Conservation (phyloP, 257 asterid genomes). For the Cinchona pubescens region DNA sequence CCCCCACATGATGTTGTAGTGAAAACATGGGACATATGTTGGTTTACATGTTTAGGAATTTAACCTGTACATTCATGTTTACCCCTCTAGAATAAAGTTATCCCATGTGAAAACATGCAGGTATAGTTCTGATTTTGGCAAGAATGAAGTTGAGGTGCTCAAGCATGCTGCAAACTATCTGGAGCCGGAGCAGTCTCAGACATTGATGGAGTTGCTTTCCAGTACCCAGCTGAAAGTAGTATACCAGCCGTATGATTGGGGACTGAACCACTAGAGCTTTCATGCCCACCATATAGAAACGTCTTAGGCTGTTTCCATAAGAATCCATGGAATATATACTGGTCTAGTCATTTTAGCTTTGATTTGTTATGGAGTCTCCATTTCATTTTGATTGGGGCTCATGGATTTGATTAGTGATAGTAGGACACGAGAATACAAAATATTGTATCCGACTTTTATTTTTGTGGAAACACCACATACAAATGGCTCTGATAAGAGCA, state of each 20-base stretch:
- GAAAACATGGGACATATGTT: neutral
- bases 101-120: constrained; percentile 31
- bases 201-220: constrained; percentile 65
- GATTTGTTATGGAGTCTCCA: neutral
- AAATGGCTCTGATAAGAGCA: neutral
- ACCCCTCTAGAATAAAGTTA: neutral
- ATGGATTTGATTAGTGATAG: neutral
- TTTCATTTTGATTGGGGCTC: neutral
- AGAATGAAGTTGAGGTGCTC: constrained; percentile 72
- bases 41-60: neutral
- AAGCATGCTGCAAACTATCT: constrained; percentile 80
- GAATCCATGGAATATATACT: neutral
- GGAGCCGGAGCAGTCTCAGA: constrained; percentile 47
- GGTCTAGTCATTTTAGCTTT: neutral
- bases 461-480: neutral
- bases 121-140: constrained; percentile 78
- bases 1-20: neutral
- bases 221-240: constrained; percentile 57
- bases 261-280: constrained; percentile 52
- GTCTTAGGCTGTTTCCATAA: neutral
- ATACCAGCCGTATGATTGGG: constrained; percentile 71
- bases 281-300: neutral
- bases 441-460: neutral
- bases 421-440: neutral
- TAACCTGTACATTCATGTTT: neutral